Percentiles rank a stretch among this genome's conserved stretches.
These are phyloP conservation scores for Alternaria incomplexa DNA, from an alignment of 2,329 filamentous ascomycete species.

Conservation along the genomic window DNA sequence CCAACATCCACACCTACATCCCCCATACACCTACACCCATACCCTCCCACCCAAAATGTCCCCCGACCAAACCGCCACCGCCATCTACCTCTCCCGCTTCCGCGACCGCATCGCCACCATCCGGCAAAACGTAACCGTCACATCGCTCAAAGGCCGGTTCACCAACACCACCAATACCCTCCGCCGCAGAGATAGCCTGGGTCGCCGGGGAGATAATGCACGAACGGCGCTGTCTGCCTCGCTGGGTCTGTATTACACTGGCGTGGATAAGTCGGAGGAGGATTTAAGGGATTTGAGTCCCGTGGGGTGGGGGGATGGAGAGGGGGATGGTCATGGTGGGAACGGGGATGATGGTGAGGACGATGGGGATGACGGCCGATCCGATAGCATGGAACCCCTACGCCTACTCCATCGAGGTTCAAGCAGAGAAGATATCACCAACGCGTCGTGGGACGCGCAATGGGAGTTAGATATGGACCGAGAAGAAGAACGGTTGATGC, in stretches of 20 bases:
- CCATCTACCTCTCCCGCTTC: background rate
- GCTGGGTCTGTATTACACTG: background rate
- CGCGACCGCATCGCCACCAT: slow-evolving; percentile 2
- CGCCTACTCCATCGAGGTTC: background rate
- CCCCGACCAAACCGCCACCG: background rate
- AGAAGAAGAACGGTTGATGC: background rate
- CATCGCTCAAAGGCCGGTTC: background rate
- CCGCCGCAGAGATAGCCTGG: background rate
- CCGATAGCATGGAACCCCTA: slow-evolving; percentile 4
- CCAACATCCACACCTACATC: no score
- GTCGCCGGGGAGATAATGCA: background rate
- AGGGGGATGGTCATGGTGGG: background rate
- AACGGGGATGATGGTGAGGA: no score
- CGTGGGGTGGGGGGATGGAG: background rate
- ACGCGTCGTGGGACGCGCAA: background rate
- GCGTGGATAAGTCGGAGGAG: background rate
- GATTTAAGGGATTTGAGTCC: background rate
- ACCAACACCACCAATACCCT: background rate
- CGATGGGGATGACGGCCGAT: background rate
- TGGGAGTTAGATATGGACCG: background rate
- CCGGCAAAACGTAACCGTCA: background rate
- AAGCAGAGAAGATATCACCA: background rate
- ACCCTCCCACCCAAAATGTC: background rate
- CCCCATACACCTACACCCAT: background rate
- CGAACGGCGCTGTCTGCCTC: background rate